A percentile compares a stretch with the other conserved stretches of the same genome.
phyloP scores from a whole-genome alignment of 495 filamentous ascomycete genomes.

The Echria macrotheca region DNA sequence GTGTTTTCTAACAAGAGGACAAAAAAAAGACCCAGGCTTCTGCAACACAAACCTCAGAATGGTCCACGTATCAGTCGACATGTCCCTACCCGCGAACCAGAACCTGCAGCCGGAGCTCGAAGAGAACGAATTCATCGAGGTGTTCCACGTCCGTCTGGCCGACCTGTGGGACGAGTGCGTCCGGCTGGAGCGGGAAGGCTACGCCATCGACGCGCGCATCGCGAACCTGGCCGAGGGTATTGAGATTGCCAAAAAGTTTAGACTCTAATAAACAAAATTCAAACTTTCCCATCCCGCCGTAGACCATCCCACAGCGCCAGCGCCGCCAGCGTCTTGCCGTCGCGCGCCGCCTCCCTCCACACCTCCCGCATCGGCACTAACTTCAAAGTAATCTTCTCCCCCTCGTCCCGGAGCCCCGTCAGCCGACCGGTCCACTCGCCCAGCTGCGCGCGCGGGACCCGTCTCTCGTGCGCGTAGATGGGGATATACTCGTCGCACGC shows the following conservation, averaged over 20 bases:
- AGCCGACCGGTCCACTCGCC: slow-evolving; percentile 66
- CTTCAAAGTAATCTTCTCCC: slow-evolving; percentile 77
- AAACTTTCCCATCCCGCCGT: slow-evolving; percentile 59
- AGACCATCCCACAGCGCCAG: slow-evolving; percentile 72
- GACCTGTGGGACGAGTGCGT: slow-evolving; percentile 63
- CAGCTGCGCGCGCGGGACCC: slow-evolving; percentile 58
- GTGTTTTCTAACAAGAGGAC: not conserved
- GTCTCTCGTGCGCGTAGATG: slow-evolving; percentile 68
- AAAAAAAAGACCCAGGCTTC: slow-evolving; percentile 66
- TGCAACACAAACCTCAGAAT: slow-evolving; percentile 85
- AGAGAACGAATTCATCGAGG: slow-evolving; percentile 87
- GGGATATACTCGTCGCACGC: slow-evolving; percentile 83
- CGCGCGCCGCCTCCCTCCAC: slow-evolving; percentile 70
- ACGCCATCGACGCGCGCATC: slow-evolving; percentile 79
- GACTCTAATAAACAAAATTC: slow-evolving; percentile 28
- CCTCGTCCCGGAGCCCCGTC: slow-evolving; percentile 70
- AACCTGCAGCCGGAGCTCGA: slow-evolving; percentile 68
- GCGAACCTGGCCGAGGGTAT: slow-evolving; percentile 83
- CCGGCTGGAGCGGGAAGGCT: slow-evolving; percentile 65
- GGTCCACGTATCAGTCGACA: slow-evolving; percentile 76
- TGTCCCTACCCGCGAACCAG: slow-evolving; percentile 61
- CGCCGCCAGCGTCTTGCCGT: slow-evolving; percentile 75
- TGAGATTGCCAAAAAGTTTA: slow-evolving; percentile 60
- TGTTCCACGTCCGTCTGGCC: slow-evolving; percentile 64
- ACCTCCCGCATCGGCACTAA: slow-evolving; percentile 65